Conservation (phyloP, 805 yeast genomes). For the Teunomyces barrocoloradensis region DNA sequence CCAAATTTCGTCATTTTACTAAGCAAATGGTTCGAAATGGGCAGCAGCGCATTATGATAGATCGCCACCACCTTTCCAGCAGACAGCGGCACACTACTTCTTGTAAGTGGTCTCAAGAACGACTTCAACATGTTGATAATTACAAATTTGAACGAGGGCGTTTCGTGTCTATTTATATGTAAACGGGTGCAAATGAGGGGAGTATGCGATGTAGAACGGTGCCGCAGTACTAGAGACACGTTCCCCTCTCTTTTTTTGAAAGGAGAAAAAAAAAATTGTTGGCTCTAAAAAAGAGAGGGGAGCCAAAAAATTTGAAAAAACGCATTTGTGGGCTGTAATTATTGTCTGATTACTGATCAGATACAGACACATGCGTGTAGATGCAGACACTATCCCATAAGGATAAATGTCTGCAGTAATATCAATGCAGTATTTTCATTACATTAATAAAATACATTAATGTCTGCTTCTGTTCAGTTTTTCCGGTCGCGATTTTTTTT, state of each 20-base stretch:
- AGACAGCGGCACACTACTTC: not conserved
- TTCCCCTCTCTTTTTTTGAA: not conserved
- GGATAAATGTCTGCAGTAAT: too few relatives aligned
- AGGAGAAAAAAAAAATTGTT: not conserved
- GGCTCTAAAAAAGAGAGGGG: not conserved
- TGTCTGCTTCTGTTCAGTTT: not conserved
- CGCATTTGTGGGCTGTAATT: not conserved
- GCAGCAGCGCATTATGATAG: conserved; percentile 29
- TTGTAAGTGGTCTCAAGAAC: conserved; percentile 1
- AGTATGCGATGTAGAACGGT: not conserved
- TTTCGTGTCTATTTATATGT: not conserved
- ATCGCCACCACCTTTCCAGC: conserved; percentile 19
- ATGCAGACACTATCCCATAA: not conserved
- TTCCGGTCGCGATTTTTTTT: not conserved
- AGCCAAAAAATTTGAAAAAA: not conserved
- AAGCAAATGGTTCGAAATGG: conserved; percentile 13
- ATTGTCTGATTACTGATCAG: not conserved
- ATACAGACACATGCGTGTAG: not conserved
- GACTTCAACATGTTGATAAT: conserved; percentile 7
- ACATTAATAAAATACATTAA: too few relatives aligned
- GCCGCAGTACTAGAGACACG: not conserved
- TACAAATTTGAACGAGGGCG: not conserved
- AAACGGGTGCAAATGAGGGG: conserved; percentile 2
- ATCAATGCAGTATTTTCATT: too few relatives aligned
- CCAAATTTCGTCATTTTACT: conserved; percentile 1